Conservation (phyloP, 192 early-diverging fungal genomes). For the Linnemannia exigua region DNA sequence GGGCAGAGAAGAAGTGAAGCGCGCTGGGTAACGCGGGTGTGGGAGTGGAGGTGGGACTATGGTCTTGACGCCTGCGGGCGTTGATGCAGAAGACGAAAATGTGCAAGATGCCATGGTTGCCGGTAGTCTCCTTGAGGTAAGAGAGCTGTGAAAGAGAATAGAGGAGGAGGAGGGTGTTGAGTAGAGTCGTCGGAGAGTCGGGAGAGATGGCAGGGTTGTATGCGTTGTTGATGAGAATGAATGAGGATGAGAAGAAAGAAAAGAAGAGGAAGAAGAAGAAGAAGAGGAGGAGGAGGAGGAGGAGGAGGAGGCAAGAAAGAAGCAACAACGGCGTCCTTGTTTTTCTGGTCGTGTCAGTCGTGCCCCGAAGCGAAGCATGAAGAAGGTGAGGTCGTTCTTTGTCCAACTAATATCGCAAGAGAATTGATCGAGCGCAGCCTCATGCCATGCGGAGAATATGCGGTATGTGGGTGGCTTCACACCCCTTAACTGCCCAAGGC, state of each 20-base stretch:
- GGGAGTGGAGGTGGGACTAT: slow-evolving; percentile 35
- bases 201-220: background rate
- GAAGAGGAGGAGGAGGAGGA: background rate
- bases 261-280: slow-evolving; percentile 9
- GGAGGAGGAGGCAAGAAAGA: no score
- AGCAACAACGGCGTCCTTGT: no score
- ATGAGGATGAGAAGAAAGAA: background rate
- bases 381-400: background rate
- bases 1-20: slow-evolving; percentile 54
- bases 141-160: background rate
- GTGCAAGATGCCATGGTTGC: slow-evolving; percentile 11
- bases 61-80: background rate
- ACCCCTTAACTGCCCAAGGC: background rate
- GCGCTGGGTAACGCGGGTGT: slow-evolving; percentile 28
- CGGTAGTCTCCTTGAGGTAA: background rate
- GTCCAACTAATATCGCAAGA: background rate
- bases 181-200: background rate
- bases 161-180: background rate
- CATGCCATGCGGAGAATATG: background rate
- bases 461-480: no score
- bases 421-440: background rate
- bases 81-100: slow-evolving; percentile 5
- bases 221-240: background rate
- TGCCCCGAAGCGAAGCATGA: background rate
- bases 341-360: no score